These are phyloP conservation scores for Scutellaria minor DNA, from an alignment of 257 asterid genomes.

Conservation along the genomic window DNA sequence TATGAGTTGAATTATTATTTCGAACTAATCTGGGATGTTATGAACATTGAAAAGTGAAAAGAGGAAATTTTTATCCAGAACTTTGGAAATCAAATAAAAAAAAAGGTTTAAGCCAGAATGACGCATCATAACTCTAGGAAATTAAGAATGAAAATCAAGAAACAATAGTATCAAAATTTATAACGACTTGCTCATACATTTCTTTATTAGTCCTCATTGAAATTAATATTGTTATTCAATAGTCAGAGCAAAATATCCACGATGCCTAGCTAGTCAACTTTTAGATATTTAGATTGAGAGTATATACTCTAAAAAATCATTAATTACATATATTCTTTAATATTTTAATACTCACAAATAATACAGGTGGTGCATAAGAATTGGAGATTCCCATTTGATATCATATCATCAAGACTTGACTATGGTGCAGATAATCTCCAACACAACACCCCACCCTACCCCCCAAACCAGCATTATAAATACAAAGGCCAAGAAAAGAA, in stretches of 20 bases:
- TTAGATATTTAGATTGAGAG: conserved; percentile 32
- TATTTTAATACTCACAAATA: conserved; percentile 35
- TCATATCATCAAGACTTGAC: conserved; percentile 42
- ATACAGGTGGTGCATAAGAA: conserved; percentile 42
- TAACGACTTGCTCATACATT: conserved; percentile 5
- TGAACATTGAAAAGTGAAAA: no score
- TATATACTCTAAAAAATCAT: no score
- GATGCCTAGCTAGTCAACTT: conserved; percentile 17
- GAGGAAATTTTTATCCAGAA: no score
- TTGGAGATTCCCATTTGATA: conserved; percentile 34
- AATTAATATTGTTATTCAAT: neutral
- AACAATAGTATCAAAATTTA: conserved; percentile 18
- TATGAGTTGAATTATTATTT: no score
- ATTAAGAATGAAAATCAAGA: neutral
- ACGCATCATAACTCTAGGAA: neutral
- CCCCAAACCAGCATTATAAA: conserved; percentile 29
- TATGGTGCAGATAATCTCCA: conserved; percentile 5
- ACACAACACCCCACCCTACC: neutral
- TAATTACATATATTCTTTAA: neutral
- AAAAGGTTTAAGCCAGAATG: neutral
- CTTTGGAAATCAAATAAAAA: no score
- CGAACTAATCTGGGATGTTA: no score
- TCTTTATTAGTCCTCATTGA: neutral
- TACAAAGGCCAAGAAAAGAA: neutral
- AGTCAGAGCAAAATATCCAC: conserved; percentile 27